Base-by-base conservation (phyloP, 2,329 filamentous ascomycete genomes). In the Talaromyces sp. region DNA sequence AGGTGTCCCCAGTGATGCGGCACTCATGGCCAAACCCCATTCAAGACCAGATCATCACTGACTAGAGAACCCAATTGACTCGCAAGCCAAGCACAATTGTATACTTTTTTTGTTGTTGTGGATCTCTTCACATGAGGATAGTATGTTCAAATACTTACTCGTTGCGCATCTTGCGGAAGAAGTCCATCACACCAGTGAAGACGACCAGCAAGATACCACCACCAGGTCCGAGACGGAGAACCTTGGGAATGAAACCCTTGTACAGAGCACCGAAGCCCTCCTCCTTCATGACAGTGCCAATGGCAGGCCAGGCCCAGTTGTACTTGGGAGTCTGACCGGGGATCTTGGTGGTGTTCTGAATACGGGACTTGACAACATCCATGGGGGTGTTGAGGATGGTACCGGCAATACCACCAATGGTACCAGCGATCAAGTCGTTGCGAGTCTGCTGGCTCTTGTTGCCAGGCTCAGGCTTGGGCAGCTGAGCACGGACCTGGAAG, bases 161-260 rank as follows among this genome's bases (percentile, higher is more conserved):
- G 10, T 69, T 77, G 55, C 82, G 79, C 73, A 85, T 83, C 65
- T 84, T 85, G 66, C 90, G 85, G 86, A 97, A 96, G 74, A 95
- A 96, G 72, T 97, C 92, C 73, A 78, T 80, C 20, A 80, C 73
- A 33, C 70, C 70, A 14, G 77, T 80, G 65, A 78, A 80, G 5
- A 80, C 77, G 30, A 80, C 77, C 35, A 80, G 66, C 51, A 80
- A 63, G 47, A 80, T 86, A 77, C 84, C 84, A 70, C 84, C 84
- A 65, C 84, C 88, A 24, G 88, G 88, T 56, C 87, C 86, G 60
- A 88, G 72, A 76, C 89, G 80, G 58, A 96, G 80, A 32, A 97
- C 94, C 84, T 99, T 99, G 63, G 94, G 94, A 58, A 94, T 70
- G 82, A 99, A 99, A 14, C 94, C 94, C 83, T 97, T 99, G 83